A percentile compares a stretch with the other conserved stretches of the same genome.
These are phyloP conservation scores for Handroanthus guayacan DNA, from an alignment of 257 asterid species.

Conservation along the genomic window DNA sequence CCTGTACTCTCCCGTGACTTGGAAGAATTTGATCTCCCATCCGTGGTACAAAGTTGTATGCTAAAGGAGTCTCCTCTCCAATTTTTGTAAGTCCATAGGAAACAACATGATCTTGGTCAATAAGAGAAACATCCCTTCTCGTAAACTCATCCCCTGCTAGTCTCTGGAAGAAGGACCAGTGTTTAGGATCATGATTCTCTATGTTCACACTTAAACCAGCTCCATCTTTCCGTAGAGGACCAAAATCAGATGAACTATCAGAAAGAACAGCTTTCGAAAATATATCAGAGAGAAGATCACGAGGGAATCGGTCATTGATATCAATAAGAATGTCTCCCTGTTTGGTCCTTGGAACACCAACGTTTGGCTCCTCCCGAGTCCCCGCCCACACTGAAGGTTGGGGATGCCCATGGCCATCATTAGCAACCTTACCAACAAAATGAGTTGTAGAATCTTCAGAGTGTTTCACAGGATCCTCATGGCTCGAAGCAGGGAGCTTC, in stretches of 20 bases:
- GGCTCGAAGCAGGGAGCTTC: slow-evolving; percentile 46
- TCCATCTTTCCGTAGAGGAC: slow-evolving; percentile 66
- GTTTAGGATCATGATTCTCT: slow-evolving; percentile 87
- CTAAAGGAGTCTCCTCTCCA: slow-evolving; percentile 61
- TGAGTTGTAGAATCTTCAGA: slow-evolving; percentile 54
- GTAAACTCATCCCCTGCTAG: slow-evolving; percentile 86
- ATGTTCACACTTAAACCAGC: slow-evolving; percentile 83
- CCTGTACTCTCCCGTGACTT: slow-evolving; percentile 49
- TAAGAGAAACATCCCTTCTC: slow-evolving; percentile 82
- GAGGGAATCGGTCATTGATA: slow-evolving; percentile 93
- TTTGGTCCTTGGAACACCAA: slow-evolving; percentile 55
- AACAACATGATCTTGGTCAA: slow-evolving; percentile 86
- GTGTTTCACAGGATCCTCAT: slow-evolving; percentile 46
- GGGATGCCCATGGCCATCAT: slow-evolving; percentile 50
- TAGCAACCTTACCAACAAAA: slow-evolving; percentile 46
- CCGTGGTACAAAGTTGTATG: slow-evolving; percentile 56
- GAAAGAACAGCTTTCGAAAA: slow-evolving; percentile 78
- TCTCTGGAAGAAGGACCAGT: slow-evolving; percentile 94
- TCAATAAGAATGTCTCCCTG: slow-evolving; percentile 88
- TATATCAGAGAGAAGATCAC: slow-evolving; percentile 85
- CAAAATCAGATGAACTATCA: slow-evolving; percentile 58
- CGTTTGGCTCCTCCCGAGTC: slow-evolving; percentile 51
- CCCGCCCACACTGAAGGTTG: slow-evolving; percentile 53
- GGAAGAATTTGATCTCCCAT: slow-evolving; percentile 8
- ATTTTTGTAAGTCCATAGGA: slow-evolving; percentile 63